phyloP scores from a whole-genome alignment of 2,329 filamentous ascomycete genomes.

The Fusarium sp. region DNA sequence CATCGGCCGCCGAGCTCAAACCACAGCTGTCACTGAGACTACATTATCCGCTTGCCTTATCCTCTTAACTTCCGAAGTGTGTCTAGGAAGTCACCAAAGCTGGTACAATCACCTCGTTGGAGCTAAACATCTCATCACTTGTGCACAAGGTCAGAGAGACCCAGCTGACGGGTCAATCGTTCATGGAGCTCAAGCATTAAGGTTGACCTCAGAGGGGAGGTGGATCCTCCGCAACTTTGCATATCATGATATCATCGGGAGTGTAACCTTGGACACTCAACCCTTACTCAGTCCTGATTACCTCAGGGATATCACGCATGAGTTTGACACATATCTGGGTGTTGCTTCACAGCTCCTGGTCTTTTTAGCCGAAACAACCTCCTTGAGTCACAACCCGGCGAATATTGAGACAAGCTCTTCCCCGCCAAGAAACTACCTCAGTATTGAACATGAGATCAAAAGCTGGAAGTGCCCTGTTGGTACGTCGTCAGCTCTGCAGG shows the following conservation, averaged over 20 bases:
- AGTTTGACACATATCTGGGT: neutral
- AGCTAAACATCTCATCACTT: neutral
- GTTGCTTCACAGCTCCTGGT: neutral
- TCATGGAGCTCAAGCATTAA: neutral
- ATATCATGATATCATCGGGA: neutral
- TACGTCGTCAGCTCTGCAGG: neutral
- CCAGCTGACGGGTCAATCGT: neutral
- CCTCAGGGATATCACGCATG: neutral
- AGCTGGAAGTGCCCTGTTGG: neutral
- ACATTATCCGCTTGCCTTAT: neutral
- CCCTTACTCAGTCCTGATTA: neutral
- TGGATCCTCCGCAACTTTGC: constrained; percentile 8
- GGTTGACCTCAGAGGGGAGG: neutral
- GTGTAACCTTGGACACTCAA: neutral
- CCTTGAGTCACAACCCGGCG: neutral
- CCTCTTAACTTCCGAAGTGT: constrained; percentile 4
- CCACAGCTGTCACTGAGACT: neutral
- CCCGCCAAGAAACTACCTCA: neutral
- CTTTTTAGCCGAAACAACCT: neutral
- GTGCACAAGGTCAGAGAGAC: neutral
- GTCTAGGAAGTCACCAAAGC: neutral
- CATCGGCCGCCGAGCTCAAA: neutral
- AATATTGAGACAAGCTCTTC: too few species aligned
- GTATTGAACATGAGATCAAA: neutral
- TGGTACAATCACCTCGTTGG: constrained; percentile 1